These are phyloP conservation scores for Phytophthora megakarya DNA, from an alignment of 352 stramenopile species.

Conservation along the genomic window DNA sequence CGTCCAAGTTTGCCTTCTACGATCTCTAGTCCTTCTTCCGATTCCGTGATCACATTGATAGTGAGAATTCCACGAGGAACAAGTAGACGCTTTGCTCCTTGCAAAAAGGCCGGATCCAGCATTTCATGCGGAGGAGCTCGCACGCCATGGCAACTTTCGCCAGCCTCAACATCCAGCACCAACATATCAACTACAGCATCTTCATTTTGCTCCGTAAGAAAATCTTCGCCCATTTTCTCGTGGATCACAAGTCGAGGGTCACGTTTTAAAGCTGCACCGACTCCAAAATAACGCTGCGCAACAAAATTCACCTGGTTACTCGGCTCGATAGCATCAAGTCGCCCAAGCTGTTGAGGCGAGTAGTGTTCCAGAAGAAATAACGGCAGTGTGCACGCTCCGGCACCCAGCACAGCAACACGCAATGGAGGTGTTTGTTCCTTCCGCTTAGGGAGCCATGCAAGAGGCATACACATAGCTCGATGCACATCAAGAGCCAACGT, in stretches of 20 bases:
- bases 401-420: slow-evolving; percentile 52
- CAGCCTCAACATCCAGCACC: slow-evolving; percentile 72
- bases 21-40: slow-evolving; percentile 28
- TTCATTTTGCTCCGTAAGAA: slow-evolving; percentile 34
- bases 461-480: slow-evolving; percentile 53
- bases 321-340: slow-evolving; percentile 68
- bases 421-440: slow-evolving; percentile 16
- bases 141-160: slow-evolving; percentile 39
- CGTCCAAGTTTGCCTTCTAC: slow-evolving; percentile 33
- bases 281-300: slow-evolving; percentile 52
- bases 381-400: slow-evolving; percentile 59
- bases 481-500: slow-evolving; percentile 70
- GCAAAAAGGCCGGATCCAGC: slow-evolving; percentile 47
- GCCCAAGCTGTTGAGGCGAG: slow-evolving; percentile 23
- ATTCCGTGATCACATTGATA: slow-evolving; percentile 67
- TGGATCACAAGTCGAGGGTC: slow-evolving; percentile 42
- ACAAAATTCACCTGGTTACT: slow-evolving; percentile 48
- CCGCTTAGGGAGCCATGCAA: slow-evolving; percentile 32
- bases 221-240: slow-evolving; percentile 50
- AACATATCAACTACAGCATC: slow-evolving; percentile 44
- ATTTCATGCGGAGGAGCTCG: slow-evolving; percentile 49
- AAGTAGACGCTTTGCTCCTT: slow-evolving; percentile 33
- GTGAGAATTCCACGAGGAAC: slow-evolving; percentile 41
- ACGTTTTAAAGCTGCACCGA: slow-evolving; percentile 28
- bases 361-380: slow-evolving; percentile 58